Evolutionary conservation across 306 rosid species (phyloP).

Genomic region (Ceratonia siliqua): DNA sequence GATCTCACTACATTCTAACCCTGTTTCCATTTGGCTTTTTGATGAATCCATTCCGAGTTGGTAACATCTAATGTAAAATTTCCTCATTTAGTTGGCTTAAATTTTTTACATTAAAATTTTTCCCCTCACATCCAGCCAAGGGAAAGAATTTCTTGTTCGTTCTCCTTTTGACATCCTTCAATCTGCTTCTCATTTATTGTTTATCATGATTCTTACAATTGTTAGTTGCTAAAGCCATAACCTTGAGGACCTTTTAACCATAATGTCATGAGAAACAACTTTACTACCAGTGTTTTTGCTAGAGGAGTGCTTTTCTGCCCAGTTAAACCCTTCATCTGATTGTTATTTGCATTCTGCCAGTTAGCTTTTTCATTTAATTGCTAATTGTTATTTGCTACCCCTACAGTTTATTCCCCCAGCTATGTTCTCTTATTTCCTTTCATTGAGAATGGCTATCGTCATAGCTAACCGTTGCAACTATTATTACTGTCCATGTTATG

Average conservation of each 20-base stretch:
- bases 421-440: too few species aligned
- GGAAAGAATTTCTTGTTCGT: neutral
- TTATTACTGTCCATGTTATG: too few species aligned
- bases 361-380: neutral
- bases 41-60: conserved; percentile 32
- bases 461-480: too few species aligned
- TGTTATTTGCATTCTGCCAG: too few species aligned
- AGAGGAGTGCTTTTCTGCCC: neutral
- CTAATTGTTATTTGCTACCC: neutral
- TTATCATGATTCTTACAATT: neutral
- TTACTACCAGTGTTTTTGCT: neutral
- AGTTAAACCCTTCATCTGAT: too few species aligned
- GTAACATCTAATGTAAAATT: conserved; percentile 37
- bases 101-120: conserved; percentile 4
- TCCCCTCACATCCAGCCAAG: neutral
- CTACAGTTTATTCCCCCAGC: too few species aligned
- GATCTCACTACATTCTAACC: conserved; percentile 28
- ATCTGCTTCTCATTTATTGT: neutral
- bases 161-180: neutral
- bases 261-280: neutral
- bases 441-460: too few species aligned
- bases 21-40: conserved; percentile 36
- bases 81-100: conserved; percentile 31
- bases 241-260: neutral
- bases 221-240: neutral